Evolutionary conservation across 2,329 filamentous ascomycete species (phyloP).

Genomic region (Helotiales sp.): DNA sequence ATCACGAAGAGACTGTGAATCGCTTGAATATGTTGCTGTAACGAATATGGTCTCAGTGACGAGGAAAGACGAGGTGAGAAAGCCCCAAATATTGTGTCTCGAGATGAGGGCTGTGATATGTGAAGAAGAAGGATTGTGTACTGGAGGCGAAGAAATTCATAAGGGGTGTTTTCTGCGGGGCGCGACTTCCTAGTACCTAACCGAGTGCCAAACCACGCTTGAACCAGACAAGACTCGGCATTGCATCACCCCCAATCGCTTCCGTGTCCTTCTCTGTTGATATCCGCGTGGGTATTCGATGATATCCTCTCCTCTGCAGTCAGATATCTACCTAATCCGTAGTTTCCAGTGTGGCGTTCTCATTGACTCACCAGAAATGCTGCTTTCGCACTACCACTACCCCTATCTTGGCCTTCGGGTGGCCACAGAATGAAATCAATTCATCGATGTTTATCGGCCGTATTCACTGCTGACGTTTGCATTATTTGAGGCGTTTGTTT

Average conservation of each 20-base stretch:
- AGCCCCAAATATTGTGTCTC: neutral
- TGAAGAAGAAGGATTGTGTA: neutral
- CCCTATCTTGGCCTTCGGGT: neutral
- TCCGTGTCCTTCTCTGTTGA: neutral
- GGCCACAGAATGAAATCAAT: constrained; percentile 1
- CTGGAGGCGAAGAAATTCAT: neutral
- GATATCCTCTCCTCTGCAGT: neutral
- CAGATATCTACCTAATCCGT: neutral
- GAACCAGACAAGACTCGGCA: neutral
- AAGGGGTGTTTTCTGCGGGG: no score
- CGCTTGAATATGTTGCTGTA: neutral
- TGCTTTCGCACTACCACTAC: neutral
- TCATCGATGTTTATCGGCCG: neutral
- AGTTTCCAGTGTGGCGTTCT: neutral
- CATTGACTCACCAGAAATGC: constrained; percentile 9
- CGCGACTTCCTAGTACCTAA: no score
- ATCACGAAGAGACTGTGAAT: neutral
- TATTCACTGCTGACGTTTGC: neutral
- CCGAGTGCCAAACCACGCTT: neutral
- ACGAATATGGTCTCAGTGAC: neutral
- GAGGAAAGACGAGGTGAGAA: neutral
- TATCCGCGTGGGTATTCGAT: neutral
- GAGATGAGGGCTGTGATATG: neutral
- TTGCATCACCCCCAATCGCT: constrained; percentile 1
- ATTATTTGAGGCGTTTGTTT: neutral